Evolutionary conservation across 2,329 filamentous ascomycete species (phyloP).

Genomic region (Fusarium sp.): DNA sequence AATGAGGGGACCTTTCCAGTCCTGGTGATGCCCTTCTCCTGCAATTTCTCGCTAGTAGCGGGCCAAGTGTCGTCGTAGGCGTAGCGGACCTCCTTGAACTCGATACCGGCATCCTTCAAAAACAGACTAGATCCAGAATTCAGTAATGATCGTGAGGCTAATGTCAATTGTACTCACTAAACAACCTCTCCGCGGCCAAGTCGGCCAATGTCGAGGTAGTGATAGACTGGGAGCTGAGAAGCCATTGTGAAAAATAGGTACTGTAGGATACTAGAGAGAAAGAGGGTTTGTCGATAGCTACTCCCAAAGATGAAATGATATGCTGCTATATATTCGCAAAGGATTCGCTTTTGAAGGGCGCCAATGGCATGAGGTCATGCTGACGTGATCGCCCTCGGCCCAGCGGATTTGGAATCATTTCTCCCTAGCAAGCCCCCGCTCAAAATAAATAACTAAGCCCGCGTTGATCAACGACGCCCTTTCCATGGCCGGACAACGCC

Average conservation of each 20-base stretch:
- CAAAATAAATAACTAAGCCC: neutral
- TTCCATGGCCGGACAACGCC: neutral
- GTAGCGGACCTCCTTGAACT: conserved; percentile 38
- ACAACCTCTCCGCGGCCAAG: conserved; percentile 50
- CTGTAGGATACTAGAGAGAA: neutral
- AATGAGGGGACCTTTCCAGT: conserved; percentile 55
- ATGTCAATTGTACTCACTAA: conserved; percentile 42
- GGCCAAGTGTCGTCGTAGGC: conserved; percentile 31
- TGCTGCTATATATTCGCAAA: neutral
- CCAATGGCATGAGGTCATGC: conserved; percentile 10
- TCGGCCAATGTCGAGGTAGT: conserved; percentile 48
- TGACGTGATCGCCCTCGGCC: neutral
- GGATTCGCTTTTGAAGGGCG: neutral
- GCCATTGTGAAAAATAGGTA: conserved; percentile 3
- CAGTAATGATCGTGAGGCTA: no score
- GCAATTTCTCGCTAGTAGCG: conserved; percentile 46
- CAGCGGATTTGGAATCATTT: conserved; percentile 10
- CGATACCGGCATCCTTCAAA: conserved; percentile 34
- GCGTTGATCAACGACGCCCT: neutral
- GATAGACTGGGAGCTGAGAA: conserved; percentile 32
- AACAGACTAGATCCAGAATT: no score
- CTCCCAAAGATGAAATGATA: neutral
- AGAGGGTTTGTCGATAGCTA: neutral
- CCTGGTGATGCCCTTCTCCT: conserved; percentile 44
- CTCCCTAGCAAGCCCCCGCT: neutral